A percentile compares a stretch with the other conserved stretches of the same genome.
Conservation (phyloP, 1,284 basidiomycete species). For the Cutaneotrichosporon sp. region DNA sequence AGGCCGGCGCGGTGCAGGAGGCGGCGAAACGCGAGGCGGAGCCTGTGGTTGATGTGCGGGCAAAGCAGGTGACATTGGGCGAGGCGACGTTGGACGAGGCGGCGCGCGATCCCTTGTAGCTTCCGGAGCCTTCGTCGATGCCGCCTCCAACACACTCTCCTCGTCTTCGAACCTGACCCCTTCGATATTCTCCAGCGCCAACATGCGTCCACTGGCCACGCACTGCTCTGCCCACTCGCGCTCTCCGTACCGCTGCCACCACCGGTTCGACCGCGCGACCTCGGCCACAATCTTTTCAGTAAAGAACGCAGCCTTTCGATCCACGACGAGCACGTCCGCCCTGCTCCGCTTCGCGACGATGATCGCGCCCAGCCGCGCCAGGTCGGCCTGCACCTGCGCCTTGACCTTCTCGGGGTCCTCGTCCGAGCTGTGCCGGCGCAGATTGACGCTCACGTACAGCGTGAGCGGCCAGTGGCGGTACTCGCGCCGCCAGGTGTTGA, state of each 20-base stretch:
- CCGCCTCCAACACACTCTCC: neutral
- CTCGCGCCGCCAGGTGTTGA: conserved; percentile 3
- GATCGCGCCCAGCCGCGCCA: conserved; percentile 24
- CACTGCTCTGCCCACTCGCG: conserved; percentile 39
- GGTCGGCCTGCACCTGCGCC: conserved; percentile 7
- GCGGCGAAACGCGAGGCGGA: too few relatives aligned
- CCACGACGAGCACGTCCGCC: conserved; percentile 40
- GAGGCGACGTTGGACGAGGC: too few relatives aligned
- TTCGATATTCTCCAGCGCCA: conserved; percentile 1
- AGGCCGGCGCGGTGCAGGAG: too few relatives aligned
- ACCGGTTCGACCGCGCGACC: conserved; percentile 21
- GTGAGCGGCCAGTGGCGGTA: conserved; percentile 22
- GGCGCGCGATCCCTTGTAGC: neutral
- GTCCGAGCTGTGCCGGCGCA: conserved; percentile 17
- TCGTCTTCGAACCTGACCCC: neutral
- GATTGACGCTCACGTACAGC: conserved; percentile 36
- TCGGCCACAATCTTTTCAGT: conserved; percentile 23
- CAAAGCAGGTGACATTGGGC: too few relatives aligned
- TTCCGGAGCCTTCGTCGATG: neutral
- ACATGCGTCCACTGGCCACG: conserved; percentile 16
- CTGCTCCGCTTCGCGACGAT: conserved; percentile 25
- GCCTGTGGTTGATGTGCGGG: too few relatives aligned
- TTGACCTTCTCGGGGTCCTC: conserved; percentile 16
- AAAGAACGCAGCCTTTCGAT: conserved; percentile 28
- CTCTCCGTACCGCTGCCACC: conserved; percentile 35